These are phyloP conservation scores for Trichosanthes truncata DNA, from an alignment of 306 rosid species.

Conservation along the genomic window DNA sequence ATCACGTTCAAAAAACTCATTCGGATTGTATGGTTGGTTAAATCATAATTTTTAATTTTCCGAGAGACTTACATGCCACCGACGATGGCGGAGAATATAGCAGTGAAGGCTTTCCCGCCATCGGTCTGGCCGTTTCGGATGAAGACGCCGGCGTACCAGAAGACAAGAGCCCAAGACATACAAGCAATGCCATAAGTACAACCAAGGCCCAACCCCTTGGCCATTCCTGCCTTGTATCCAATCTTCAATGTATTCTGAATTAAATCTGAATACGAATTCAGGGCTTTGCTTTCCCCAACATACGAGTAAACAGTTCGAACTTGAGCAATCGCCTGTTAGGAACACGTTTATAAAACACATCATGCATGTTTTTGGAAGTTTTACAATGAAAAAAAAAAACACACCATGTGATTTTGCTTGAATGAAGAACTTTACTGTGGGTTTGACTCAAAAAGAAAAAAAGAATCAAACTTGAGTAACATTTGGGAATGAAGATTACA, in stretches of 20 bases:
- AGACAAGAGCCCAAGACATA: constrained; percentile 99
- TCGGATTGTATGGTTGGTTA: neutral
- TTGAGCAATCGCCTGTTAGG: constrained; percentile 72
- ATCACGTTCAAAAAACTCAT: neutral
- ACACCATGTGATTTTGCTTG: neutral
- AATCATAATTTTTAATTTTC: neutral
- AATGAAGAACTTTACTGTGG: neutral
- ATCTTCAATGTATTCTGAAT: constrained; percentile 89
- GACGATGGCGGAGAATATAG: constrained; percentile 95
- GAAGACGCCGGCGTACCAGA: constrained; percentile 97
- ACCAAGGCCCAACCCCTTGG: constrained; percentile 91
- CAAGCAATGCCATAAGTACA: constrained; percentile 99
- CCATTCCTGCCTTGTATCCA: constrained; percentile 98
- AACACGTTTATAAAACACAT: neutral
- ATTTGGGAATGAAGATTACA: neutral
- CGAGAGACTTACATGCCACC: constrained; percentile 81
- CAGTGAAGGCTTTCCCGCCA: constrained; percentile 96
- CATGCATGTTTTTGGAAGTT: constrained; percentile 1
- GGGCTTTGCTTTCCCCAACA: constrained; percentile 92
- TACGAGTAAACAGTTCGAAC: constrained; percentile 92
- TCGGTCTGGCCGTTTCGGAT: constrained; percentile 90
- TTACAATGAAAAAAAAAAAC: neutral
- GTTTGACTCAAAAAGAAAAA: neutral
- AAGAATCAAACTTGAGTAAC: neutral
- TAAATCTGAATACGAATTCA: constrained; percentile 91